Conservation (phyloP, 768 basidiomycete species). For the Psilocybe cubensis region DNA sequence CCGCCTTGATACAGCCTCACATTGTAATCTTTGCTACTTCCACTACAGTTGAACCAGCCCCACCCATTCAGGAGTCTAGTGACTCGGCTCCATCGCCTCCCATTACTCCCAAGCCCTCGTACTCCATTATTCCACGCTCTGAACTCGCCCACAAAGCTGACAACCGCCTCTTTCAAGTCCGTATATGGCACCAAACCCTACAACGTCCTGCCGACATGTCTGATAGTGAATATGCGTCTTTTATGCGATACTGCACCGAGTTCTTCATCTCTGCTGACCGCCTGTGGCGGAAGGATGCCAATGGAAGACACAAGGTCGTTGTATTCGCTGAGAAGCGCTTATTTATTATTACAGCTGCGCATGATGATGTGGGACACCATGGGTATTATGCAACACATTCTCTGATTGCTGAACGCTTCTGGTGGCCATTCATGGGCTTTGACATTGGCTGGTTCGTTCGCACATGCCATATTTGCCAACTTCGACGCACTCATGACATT, state of each 20-base stretch:
- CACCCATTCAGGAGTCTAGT: background rate
- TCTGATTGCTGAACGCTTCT: conserved; percentile 20
- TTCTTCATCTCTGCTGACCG: conserved; percentile 19
- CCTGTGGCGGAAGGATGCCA: conserved; percentile 20
- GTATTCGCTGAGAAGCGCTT: conserved; percentile 2
- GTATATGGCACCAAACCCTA: conserved; percentile 3
- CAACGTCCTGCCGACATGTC: background rate
- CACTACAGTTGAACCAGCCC: background rate
- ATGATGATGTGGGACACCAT: conserved; percentile 28
- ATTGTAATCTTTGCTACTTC: background rate
- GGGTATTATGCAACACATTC: conserved; percentile 19
- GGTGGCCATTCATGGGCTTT: conserved; percentile 21
- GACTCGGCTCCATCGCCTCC: background rate
- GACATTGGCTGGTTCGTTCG: conserved; percentile 30
- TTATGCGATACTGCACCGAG: conserved; percentile 19
- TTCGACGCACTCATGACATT: conserved; percentile 20
- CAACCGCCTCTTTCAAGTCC: background rate
- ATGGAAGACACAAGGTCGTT: conserved; percentile 26
- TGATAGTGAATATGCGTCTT: background rate
- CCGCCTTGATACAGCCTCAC: background rate
- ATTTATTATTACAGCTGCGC: conserved; percentile 16
- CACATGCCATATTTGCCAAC: conserved; percentile 42
- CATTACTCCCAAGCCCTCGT: too few relatives aligned
- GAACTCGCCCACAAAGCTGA: background rate
- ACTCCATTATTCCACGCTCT: background rate